Evolutionary conservation across 768 basidiomycete genomes (phyloP), one percentile per base, ranked within the genome.

Genomic region (Pleurotus cornucopiae): DNA sequence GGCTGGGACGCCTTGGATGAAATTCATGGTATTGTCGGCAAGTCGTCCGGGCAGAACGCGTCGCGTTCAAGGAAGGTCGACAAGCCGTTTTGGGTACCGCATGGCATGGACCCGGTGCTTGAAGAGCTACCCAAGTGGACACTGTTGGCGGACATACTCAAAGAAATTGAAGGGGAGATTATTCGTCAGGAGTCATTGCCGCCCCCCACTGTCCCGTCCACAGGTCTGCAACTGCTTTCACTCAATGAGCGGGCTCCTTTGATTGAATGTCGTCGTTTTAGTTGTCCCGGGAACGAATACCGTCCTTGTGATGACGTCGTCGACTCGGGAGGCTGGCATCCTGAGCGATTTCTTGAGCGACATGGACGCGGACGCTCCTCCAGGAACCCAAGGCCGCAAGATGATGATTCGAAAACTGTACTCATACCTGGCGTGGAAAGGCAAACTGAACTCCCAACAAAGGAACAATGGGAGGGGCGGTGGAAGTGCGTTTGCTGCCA

Each of bases 81-180:
- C 23, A 60, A 62, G 38, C 77, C 79, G 3, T 64, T 68, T 20
- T 91, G 92, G 87, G 66, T 93, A 18, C 90, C 94, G 0, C 76
- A 81, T 7, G 86, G 84, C 1, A 84, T 95, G 68, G 84, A 92
- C 45, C 91, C 93, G 0, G 83, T 94, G 0, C 75, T 98, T 20
- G 97, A 98, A 70, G 97, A 98, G 65, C 79, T 91, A 44, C 95
- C 95, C 0, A 99, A 99, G 67, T 98, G 97, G 96, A 80, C 80
- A 55, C 67, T 95, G 6, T 72, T 99, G 11, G 80, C 86, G 0
- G 89, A 93, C n/a, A 80, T 95, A 0, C 68, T 99, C 44, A 78
- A 91, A 49, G 97, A 99, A 71, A 88, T 94, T 2, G 97, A 98
- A 68, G 85, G 85, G 57, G 91, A 94, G 61, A 86, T 90, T 26